Percentiles rank a stretch among this genome's conserved stretches.
Evolutionary conservation across 495 filamentous ascomycete genomes (phyloP).

Genomic region (Penicillium cinerascens): DNA sequence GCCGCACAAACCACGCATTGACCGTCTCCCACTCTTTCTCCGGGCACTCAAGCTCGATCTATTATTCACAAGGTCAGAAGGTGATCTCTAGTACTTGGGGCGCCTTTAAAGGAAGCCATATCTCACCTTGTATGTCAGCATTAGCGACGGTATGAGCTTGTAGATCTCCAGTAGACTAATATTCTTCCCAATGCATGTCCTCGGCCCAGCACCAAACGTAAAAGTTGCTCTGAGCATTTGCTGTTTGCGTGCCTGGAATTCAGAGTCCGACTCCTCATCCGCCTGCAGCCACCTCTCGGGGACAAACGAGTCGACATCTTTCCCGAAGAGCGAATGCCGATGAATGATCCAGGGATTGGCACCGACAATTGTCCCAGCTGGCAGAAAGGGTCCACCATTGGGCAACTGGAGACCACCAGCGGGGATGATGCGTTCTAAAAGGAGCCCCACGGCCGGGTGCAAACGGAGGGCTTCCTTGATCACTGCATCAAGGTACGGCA

Average conservation of each 20-base stretch:
- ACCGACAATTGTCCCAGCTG: conserved; percentile 63
- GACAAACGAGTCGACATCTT: conserved; percentile 35
- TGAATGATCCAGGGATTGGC: conserved; percentile 31
- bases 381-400: conserved; percentile 48
- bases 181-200: conserved; percentile 70
- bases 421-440: conserved; percentile 49
- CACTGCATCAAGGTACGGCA: conserved; percentile 61
- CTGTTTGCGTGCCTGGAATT: conserved; percentile 22
- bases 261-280: conserved; percentile 38
- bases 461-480: conserved; percentile 65
- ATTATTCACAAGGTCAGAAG: not conserved
- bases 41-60: conserved; percentile 28
- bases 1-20: conserved; percentile 35
- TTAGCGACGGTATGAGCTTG: conserved; percentile 69
- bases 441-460: conserved; percentile 57
- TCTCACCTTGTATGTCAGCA: conserved; percentile 58
- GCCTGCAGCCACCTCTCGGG: conserved; percentile 54
- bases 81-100: not conserved
- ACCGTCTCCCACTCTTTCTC: conserved; percentile 25
- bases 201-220: conserved; percentile 58
- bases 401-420: conserved; percentile 31
- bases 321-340: conserved; percentile 10
- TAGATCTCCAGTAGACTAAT: conserved; percentile 75
- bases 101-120: not conserved
- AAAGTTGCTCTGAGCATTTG: conserved; percentile 21